Conservation (phyloP, 2,329 filamentous ascomycete genomes). For the Talaromyces pinophilus region DNA sequence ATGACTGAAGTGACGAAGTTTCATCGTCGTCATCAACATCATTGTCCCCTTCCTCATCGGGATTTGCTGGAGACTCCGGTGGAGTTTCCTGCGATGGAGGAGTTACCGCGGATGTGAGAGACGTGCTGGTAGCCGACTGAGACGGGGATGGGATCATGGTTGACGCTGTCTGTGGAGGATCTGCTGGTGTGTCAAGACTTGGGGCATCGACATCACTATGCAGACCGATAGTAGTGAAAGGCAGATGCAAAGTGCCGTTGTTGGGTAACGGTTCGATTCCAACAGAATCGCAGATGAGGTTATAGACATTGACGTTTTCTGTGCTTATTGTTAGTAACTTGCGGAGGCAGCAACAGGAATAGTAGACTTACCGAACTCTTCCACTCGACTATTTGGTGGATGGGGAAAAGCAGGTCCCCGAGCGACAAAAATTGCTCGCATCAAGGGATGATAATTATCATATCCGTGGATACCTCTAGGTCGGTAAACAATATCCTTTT, state of each 20-base stretch:
- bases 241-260: conserved; percentile 73
- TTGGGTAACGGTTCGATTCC: conserved; percentile 73
- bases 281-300: conserved; percentile 87
- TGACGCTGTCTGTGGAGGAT: conserved; percentile 31
- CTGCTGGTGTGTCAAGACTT: conserved; percentile 34
- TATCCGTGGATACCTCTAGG: conserved; percentile 90
- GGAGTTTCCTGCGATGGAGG: background rate
- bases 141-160: conserved; percentile 9
- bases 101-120: background rate
- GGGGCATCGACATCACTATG: conserved; percentile 46
- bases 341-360: background rate
- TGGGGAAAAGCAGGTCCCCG: conserved; percentile 91
- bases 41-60: background rate
- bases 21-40: background rate
- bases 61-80: background rate
- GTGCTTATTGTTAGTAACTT: conserved; percentile 15
- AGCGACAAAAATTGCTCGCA: conserved; percentile 94
- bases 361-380: conserved; percentile 74
- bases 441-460: conserved; percentile 89
- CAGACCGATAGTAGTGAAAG: conserved; percentile 47
- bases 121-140: background rate
- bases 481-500: conserved; percentile 68
- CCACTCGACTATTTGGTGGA: conserved; percentile 73
- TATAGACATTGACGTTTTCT: conserved; percentile 96
- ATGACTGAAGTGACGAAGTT: conserved; percentile 14